Base-by-base conservation (phyloP, 768 basidiomycete genomes). In the Xanthoconium purpureum region DNA sequence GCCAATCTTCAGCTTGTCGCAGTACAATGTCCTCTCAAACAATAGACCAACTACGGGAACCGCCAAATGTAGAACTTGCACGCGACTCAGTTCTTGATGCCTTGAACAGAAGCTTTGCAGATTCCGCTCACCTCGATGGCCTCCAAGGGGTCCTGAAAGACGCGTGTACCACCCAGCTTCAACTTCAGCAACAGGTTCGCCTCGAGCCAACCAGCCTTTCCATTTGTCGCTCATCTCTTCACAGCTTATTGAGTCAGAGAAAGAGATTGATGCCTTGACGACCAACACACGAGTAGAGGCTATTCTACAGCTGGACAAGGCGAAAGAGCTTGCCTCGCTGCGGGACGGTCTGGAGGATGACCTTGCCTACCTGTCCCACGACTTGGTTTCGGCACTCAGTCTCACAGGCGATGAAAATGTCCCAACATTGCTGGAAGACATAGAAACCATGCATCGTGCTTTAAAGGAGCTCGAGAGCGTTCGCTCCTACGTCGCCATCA, bases 341-440 rank as follows among this genome's bases (percentile, higher is more conserved):
- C 80, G 93, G 28, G 89, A 93, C 71, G 82, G 81, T 2, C 74
- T 95, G 18, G 80, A 84, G 15, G 93, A 96, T 65, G 88, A 94
- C 68, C 77, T 95, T 12, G 75, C 84, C 13, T 81, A 81, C 56
- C 73, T 96, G 30, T 82, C 83, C 6, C 73, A 78, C 49, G 83
- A 87, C 50, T 76, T 96, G 40, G 76, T 84, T 47, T 87, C 87
- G 1, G 75, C 81, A 3, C 61, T 82, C 30, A 61, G 62, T 45
- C 70, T 64, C 28, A 74, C 76, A 12, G 79, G 77, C 14, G 77
- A 75, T 43, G 77, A 79, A 11, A 73, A 68, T n/a, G 62, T 72
- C 42, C 76, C 85, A 5, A 91, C 87, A 0, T 73, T 98, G 6
- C 76, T 96, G 11, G 89, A 94, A 69, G 88, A 91, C 44, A 77